Conservation (phyloP, 208 protist genomes). For the Trichomonas tenax region DNA sequence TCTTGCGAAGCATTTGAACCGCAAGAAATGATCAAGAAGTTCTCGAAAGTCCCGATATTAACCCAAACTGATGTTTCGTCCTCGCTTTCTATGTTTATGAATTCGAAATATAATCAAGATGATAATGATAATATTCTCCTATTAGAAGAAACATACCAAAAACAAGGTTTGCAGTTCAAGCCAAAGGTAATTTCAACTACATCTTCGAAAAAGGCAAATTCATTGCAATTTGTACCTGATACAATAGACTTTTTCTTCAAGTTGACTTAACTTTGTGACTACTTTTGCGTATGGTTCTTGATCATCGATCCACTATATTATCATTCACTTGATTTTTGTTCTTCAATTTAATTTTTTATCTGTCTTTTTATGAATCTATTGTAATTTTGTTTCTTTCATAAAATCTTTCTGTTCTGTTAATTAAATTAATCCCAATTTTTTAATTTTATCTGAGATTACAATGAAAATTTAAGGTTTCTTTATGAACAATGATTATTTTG, state of each 20-base stretch:
- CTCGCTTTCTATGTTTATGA: background rate
- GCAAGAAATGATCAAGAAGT: background rate
- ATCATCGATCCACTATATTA: too few relatives aligned
- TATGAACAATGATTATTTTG: too few relatives aligned
- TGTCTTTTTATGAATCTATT: too few relatives aligned
- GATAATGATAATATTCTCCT: background rate
- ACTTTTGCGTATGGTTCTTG: background rate
- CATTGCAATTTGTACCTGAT: background rate
- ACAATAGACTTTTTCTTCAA: background rate
- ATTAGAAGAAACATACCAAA: background rate
- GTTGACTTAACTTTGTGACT: background rate
- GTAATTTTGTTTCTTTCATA: too few relatives aligned
- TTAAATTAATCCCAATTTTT: too few relatives aligned
- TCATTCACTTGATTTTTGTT: too few relatives aligned
- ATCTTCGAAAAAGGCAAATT: background rate
- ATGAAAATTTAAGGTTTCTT: too few relatives aligned
- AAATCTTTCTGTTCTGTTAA: too few relatives aligned
- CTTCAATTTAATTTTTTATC: too few relatives aligned
- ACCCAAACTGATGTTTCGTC: background rate
- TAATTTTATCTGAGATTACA: too few relatives aligned
- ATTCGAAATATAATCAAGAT: background rate
- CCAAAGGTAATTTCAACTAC: background rate
- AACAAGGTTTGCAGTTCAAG: background rate
- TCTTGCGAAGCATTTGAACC: background rate
- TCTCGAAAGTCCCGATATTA: background rate